Evolutionary conservation across 2,329 filamentous ascomycete species (phyloP).

Genomic region (Nakataea oryzae): DNA sequence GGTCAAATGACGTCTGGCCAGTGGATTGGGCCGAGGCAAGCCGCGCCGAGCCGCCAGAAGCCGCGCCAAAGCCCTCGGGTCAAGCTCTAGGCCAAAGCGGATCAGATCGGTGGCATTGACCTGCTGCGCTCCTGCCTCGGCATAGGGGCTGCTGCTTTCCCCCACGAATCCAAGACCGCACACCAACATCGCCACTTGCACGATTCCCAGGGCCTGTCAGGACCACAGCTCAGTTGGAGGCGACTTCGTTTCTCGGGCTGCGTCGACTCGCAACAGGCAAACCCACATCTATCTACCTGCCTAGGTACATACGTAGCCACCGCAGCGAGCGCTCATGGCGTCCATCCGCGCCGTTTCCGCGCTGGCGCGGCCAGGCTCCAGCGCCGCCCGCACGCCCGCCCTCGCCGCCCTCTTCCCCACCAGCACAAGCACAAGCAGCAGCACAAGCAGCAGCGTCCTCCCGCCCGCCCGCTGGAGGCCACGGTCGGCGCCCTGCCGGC

Average conservation of each 20-base stretch:
- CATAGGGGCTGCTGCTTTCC: neutral
- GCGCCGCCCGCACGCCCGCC: conserved; percentile 9
- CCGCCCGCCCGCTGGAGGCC: conserved; percentile 14
- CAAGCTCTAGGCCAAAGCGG: conserved; percentile 1
- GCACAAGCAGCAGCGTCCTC: neutral
- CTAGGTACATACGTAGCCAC: too few species aligned
- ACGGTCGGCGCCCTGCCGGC: conserved; percentile 21
- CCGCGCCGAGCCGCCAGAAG: conserved; percentile 30
- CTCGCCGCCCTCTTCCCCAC: neutral
- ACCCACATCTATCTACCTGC: too few species aligned
- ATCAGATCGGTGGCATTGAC: too few species aligned
- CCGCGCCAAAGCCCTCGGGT: neutral
- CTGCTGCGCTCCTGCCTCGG: neutral
- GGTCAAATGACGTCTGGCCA: conserved; percentile 6
- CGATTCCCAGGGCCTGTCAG: neutral
- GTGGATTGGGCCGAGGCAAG: conserved; percentile 24
- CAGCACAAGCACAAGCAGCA: conserved; percentile 3
- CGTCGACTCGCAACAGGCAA: neutral
- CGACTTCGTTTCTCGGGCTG: too few species aligned
- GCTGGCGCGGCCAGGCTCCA: conserved; percentile 17
- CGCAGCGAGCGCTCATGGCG: too few species aligned
- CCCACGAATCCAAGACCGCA: too few species aligned
- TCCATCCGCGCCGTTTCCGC: conserved; percentile 24
- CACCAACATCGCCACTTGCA: neutral
- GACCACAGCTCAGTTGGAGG: too few species aligned